phyloP scores from a whole-genome alignment of 2,329 filamentous ascomycete species.

The Fusarium brevicatenulatum region DNA sequence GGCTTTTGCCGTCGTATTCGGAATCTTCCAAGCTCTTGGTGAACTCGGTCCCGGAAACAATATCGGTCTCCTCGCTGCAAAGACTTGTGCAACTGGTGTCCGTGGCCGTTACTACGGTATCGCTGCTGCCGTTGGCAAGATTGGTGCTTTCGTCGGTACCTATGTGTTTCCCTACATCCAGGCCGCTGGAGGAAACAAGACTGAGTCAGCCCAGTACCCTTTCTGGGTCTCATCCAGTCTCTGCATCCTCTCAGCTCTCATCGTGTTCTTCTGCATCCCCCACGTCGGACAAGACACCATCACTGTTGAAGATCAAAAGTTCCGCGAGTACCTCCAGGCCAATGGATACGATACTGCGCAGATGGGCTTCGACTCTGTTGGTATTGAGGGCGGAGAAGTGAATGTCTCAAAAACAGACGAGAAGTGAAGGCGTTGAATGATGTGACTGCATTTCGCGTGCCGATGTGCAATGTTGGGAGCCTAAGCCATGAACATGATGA shows the following conservation, averaged over 20 bases:
- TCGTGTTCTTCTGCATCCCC: slow-evolving; percentile 72
- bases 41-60: slow-evolving; percentile 87
- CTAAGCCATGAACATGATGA: not conserved
- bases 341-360: slow-evolving; percentile 79
- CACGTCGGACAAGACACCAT: slow-evolving; percentile 89
- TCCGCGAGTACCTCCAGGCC: slow-evolving; percentile 76
- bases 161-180: slow-evolving; percentile 82
- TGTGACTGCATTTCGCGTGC: not conserved
- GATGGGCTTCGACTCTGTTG: slow-evolving; percentile 55
- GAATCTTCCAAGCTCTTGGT: slow-evolving; percentile 52
- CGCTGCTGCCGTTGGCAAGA: slow-evolving; percentile 78
- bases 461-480: not conserved
- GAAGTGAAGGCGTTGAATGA: not conserved
- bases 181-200: slow-evolving; percentile 64
- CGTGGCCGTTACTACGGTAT: slow-evolving; percentile 78
- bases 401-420: slow-evolving; percentile 16
- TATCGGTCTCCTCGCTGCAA: slow-evolving; percentile 86
- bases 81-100: slow-evolving; percentile 89
- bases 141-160: slow-evolving; percentile 86
- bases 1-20: slow-evolving; percentile 52
- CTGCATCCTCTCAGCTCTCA: slow-evolving; percentile 76
- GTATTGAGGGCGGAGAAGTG: slow-evolving; percentile 28
- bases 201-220: slow-evolving; percentile 78
- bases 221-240: slow-evolving; percentile 86
- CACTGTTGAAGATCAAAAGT: slow-evolving; percentile 77